Evolutionary conservation across 2,329 filamentous ascomycete species (phyloP), one percentile per base, ranked within the genome.

Genomic region (Aspergillus flavus): DNA sequence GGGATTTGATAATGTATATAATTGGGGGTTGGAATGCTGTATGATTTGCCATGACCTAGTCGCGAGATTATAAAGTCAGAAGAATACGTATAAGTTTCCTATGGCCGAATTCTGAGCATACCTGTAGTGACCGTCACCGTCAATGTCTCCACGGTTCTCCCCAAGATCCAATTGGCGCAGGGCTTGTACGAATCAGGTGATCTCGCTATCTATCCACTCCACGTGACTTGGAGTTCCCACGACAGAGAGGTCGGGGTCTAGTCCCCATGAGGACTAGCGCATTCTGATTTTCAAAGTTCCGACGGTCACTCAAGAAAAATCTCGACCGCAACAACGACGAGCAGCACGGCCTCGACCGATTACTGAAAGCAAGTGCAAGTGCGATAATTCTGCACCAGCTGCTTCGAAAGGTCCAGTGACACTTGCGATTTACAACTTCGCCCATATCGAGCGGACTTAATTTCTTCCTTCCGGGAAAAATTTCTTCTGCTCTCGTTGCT

Each of bases 281-380:
- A 53, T 71, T 71, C 71, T 75, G 71, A 76, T 77, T 78, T 78
- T 78, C 75, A 76, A 75, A 75, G 74, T 75, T 74, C 73, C 71
- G 69, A 72, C 72, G 75, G 72, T 73, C 73, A 70, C 72, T 58
- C 56, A 41, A 67, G 66, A 76, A 76, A 77, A 76, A 73, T 75
- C 75, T 78, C 75, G 74, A 74, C 74, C 69, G 73, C 70, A 69
- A 75, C 71, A 74, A 74, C 74, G 73, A 77, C 73, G 67, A 76
- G 71, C 73, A 75, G 63, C 66, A 68, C 72, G 72, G 73, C 71
- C 69, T 73, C 69, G 71, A 76, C 68, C 71, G 64, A 74, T 66
- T 68, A 64, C 65, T 72, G 70, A 73, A 66, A 68, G 62, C 68
- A 67, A 70, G 64, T 68, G 61, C 61, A 68, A 65, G 67, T 70